These are phyloP conservation scores for Solanum virginianum DNA, from an alignment of 257 asterid genomes.

Conservation along the genomic window DNA sequence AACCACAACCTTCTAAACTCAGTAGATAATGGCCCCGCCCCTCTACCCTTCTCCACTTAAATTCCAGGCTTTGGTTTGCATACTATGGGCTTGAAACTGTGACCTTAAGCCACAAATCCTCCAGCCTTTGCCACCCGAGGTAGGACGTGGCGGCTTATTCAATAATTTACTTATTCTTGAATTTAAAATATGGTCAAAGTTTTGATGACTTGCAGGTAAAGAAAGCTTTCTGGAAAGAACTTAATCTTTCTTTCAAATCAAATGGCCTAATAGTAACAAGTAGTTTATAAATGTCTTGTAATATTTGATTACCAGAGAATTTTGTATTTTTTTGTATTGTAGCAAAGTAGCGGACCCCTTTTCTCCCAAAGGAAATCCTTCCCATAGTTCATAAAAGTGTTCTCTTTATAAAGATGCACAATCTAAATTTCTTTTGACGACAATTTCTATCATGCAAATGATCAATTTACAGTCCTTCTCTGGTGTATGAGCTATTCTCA, in stretches of 20 bases:
- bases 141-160: too few relatives aligned
- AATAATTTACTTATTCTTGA: background rate
- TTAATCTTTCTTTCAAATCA: background rate
- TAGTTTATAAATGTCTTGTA: background rate
- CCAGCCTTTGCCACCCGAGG: too few relatives aligned
- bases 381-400: background rate
- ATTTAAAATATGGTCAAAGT: background rate
- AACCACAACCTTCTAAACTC: too few relatives aligned
- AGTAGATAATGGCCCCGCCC: too few relatives aligned
- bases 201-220: background rate
- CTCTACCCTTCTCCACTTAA: too few relatives aligned
- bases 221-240: background rate
- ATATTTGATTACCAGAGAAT: background rate
- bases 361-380: background rate
- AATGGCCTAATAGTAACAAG: background rate
- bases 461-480: background rate
- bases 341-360: background rate
- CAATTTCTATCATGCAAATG: background rate
- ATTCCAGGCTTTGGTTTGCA: too few relatives aligned
- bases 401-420: background rate
- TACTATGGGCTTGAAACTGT: too few relatives aligned
- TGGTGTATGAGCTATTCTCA: background rate
- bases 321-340: background rate
- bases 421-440: background rate
- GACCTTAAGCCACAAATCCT: too few relatives aligned